Conservation (phyloP, 2,329 filamentous ascomycete species). For the Alternaria ethzedia region DNA sequence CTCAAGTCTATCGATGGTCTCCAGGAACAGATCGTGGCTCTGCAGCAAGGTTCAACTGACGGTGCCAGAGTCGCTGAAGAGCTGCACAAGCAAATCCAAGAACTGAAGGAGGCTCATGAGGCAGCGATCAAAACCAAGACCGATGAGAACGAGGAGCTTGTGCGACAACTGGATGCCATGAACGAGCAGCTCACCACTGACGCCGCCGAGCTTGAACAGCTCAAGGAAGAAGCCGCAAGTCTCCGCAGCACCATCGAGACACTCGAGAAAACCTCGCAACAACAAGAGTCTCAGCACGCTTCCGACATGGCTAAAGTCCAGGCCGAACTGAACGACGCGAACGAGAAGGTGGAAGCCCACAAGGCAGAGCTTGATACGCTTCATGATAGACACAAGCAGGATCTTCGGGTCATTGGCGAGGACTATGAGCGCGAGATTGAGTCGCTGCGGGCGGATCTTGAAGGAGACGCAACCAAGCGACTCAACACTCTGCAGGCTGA, state of each 20-base stretch:
- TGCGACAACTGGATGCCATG: slow-evolving; percentile 42
- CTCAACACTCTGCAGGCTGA: slow-evolving; percentile 41
- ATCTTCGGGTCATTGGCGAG: slow-evolving; percentile 38
- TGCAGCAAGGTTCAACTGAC: slow-evolving; percentile 45
- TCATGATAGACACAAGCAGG: slow-evolving; percentile 36
- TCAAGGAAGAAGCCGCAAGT: slow-evolving; percentile 37
- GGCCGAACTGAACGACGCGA: slow-evolving; percentile 34
- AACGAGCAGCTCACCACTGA: slow-evolving; percentile 44
- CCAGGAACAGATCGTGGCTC: slow-evolving; percentile 39
- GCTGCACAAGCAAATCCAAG: slow-evolving; percentile 40
- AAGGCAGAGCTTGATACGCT: slow-evolving; percentile 38
- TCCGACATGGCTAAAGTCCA: slow-evolving; percentile 29
- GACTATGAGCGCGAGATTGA: slow-evolving; percentile 46
- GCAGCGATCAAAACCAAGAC: slow-evolving; percentile 39
- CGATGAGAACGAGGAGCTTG: slow-evolving; percentile 41
- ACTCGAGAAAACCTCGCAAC: slow-evolving; percentile 38
- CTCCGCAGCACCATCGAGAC: slow-evolving; percentile 42
- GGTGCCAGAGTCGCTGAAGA: slow-evolving; percentile 39
- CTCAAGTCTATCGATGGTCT: slow-evolving; percentile 41
- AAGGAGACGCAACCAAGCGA: slow-evolving; percentile 45
- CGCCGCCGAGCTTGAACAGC: slow-evolving; percentile 31
- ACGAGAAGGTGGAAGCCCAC: slow-evolving; percentile 30
- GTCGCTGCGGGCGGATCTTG: slow-evolving; percentile 43
- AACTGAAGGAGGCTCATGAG: slow-evolving; percentile 38
- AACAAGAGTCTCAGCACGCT: slow-evolving; percentile 36